A percentile compares a stretch with the other conserved stretches of the same genome.
phyloP scores from a whole-genome alignment of 768 basidiomycete species.

The Tylopilus felleus region DNA sequence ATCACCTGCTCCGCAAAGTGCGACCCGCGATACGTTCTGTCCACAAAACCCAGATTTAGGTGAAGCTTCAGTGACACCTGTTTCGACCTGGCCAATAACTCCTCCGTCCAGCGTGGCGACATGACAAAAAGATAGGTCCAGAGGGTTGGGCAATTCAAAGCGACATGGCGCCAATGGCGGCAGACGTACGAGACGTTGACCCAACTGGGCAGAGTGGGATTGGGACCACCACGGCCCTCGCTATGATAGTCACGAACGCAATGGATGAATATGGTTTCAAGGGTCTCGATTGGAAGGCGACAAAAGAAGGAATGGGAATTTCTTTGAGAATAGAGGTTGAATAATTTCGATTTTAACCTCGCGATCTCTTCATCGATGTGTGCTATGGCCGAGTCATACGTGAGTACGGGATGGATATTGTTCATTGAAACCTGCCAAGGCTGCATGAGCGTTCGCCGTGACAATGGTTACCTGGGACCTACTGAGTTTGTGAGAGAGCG shows the following conservation, averaged over 20 bases:
- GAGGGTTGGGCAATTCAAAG: conserved; percentile 37
- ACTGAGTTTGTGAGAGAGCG: too few species aligned
- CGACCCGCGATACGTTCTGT: background rate
- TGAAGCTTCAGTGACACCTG: conserved; percentile 27
- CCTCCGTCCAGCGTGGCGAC: conserved; percentile 35
- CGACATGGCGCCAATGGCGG: conserved; percentile 40
- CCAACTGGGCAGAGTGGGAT: background rate
- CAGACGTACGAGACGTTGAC: conserved; percentile 14
- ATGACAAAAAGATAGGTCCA: conserved; percentile 36
- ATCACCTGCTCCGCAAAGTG: background rate
- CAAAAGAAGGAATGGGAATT: background rate
- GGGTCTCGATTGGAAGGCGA: background rate
- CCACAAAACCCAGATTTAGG: background rate
- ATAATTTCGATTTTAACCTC: background rate
- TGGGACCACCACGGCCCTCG: background rate
- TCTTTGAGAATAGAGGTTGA: too few species aligned
- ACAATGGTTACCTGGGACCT: background rate
- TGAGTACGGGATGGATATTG: too few species aligned
- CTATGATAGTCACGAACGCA: background rate
- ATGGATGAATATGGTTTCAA: background rate
- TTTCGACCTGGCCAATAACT: conserved; percentile 44
- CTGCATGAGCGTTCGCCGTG: too few species aligned
- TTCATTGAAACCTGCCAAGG: too few species aligned
- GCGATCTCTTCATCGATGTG: background rate
- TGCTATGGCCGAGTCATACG: background rate